These are phyloP conservation scores for Dittrichia graveolens DNA, from an alignment of 129 eudicot species.

Conservation along the genomic window DNA sequence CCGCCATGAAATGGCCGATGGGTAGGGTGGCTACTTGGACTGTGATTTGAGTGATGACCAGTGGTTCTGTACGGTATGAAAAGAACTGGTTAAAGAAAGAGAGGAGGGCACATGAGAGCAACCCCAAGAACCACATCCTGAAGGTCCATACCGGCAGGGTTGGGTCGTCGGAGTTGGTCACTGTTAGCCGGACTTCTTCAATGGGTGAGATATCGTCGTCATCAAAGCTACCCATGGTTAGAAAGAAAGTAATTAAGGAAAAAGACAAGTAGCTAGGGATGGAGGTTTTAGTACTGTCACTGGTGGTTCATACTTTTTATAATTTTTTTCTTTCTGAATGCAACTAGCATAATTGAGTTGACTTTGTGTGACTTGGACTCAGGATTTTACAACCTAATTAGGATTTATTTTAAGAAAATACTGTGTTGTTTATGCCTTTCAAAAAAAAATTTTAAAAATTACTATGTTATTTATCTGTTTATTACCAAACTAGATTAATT, in stretches of 20 bases:
- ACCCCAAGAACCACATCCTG: constrained; percentile 90
- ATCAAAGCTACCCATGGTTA: constrained; percentile 45
- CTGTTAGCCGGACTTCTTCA: constrained; percentile 86
- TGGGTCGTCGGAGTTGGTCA: constrained; percentile 82
- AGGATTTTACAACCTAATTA: background rate
- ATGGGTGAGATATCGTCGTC: constrained; percentile 72
- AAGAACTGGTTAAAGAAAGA: constrained; percentile 92
- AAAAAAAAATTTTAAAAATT: too few species aligned
- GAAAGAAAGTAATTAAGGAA: background rate
- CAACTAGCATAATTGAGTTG: constrained; percentile 7
- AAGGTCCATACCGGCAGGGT: constrained; percentile 89
- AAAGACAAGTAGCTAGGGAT: background rate
- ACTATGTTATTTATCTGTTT: too few species aligned
- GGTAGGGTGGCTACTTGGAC: constrained; percentile 85
- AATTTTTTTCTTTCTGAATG: too few species aligned
- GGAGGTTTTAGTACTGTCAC: background rate
- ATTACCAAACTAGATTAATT: too few species aligned
- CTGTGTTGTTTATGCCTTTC: too few species aligned
- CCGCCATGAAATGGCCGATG: constrained; percentile 79
- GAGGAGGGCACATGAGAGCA: constrained; percentile 70
- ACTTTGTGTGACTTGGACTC: background rate
- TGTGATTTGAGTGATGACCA: constrained; percentile 71
- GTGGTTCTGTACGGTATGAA: constrained; percentile 81
- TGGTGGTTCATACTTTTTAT: background rate
- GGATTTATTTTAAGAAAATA: too few species aligned